Base-by-base conservation (phyloP, 768 basidiomycete genomes). In the Amanita fuliginea region DNA sequence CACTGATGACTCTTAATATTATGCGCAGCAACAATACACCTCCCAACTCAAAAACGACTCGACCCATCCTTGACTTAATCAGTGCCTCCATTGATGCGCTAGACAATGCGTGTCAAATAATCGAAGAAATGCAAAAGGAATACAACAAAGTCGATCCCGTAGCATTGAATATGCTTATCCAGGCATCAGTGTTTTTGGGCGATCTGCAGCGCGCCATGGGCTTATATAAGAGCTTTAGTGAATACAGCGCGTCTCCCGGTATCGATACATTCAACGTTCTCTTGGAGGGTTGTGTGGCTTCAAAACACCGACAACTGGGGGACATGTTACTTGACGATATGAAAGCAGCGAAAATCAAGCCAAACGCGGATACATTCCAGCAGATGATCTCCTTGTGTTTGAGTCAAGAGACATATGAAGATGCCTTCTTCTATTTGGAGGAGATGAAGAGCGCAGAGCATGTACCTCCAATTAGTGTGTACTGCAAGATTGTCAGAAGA, bases 341-440 rank as follows among this genome's bases (percentile, higher is more conserved):
- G 73, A 80, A 78, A 58, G 66, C 73, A 22, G 68, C 68, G 9
- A 67, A 67, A 30, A 57, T 88, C 52, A 66, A 67, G 48, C 78
- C 81, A 14, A 71, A 89, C 59, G 62, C 65, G 34, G 64, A 67
- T 24, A 87, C 82, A 2, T 90, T 81, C 62, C 76, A 81, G 56
- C 70, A 72, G 28, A 73, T 91, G 65, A 76, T 93, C 53, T 54
- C 67, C 9, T 73, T 93, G 3, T 84, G 80, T 58, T 72, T 93
- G 11, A 79, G 80, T 0, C 83, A 86, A 57, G 62, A 75, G 6
- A 70, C 67, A 2, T 94, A 90, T 63, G 89, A 92, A 59, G 87
- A 90, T 53, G 87, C 89, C 0, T 93, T 93, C 66, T 82, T 80
- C 59, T 91, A 88, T 64, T 73, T 95, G 28, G 89, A 92, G 61